These are phyloP conservation scores for Microdochium nivale DNA, from an alignment of 2,329 filamentous ascomycete species.

Conservation along the genomic window DNA sequence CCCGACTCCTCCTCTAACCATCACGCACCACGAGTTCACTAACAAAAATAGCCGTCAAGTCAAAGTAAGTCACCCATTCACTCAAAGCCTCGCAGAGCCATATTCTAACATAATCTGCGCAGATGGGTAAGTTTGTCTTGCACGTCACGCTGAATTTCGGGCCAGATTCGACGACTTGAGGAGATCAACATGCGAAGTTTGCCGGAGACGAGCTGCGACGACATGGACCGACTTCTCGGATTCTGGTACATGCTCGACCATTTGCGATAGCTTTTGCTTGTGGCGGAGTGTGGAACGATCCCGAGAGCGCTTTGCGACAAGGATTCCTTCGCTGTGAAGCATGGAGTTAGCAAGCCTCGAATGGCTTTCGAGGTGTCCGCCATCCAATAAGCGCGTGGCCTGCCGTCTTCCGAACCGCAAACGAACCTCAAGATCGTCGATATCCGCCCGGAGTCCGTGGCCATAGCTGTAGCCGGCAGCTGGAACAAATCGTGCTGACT, in stretches of 20 bases:
- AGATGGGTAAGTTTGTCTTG: conserved; percentile 19
- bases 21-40: conserved; percentile 22
- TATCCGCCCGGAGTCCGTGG: not conserved
- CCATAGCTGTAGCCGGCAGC: not conserved
- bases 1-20: conserved; percentile 12
- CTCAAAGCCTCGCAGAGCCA: not conserved
- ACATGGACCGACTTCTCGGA: no score
- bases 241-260: no score
- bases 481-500: conserved; percentile 19
- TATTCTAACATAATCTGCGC: conserved; percentile 11
- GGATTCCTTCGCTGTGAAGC: no score
- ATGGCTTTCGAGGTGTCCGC: no score
- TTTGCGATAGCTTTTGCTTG: no score
- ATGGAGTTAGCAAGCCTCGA: not conserved
- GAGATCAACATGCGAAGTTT: not conserved
- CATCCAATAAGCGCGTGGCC: not conserved
- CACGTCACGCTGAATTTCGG: not conserved
- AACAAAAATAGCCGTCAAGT: conserved; percentile 32
- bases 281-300: no score
- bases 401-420: not conserved
- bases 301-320: no score
- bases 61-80: conserved; percentile 34
- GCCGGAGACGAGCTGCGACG: not conserved
- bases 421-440: not conserved
- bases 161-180: not conserved